Percentiles rank a stretch among this genome's conserved stretches.
phyloP scores from a whole-genome alignment of 768 basidiomycete genomes.

The Hericium coralloides region DNA sequence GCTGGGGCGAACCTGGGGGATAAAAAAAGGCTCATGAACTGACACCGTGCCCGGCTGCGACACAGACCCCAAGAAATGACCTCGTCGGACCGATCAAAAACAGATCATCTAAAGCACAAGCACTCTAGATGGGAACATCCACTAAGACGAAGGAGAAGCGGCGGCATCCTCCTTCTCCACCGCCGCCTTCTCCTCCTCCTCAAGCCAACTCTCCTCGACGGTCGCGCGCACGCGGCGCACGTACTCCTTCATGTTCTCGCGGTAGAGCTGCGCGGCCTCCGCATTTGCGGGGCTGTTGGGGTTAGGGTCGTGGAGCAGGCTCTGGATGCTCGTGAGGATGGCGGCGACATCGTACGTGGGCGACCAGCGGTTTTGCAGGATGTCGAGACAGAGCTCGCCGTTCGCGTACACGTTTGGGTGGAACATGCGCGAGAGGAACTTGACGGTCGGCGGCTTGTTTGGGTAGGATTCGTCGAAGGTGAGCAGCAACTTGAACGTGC shows the following conservation, averaged over 20 bases:
- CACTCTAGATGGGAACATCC: no score
- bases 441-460: conserved; percentile 96
- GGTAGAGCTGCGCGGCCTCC: conserved; percentile 92
- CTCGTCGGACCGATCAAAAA: no score
- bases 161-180: conserved; percentile 29
- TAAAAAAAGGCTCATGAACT: no score
- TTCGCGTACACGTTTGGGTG: conserved; percentile 99
- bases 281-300: conserved; percentile 98
- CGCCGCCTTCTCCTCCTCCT: conserved; percentile 60
- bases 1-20: no score
- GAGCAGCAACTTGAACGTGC: conserved; percentile 93
- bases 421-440: conserved; percentile 97
- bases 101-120: no score
- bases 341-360: conserved; percentile 99
- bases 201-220: conserved; percentile 93
- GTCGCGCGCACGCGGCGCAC: conserved; percentile 87
- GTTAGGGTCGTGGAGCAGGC: conserved; percentile 94
- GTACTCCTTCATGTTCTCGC: conserved; percentile 99
- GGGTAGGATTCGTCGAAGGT: conserved; percentile 98
- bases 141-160: not conserved
- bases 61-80: no score
- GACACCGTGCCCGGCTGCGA: no score
- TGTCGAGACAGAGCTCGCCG: conserved; percentile 96
- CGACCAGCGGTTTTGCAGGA: conserved; percentile 97
- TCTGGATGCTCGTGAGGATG: conserved; percentile 94